These are phyloP conservation scores for Auricularia sp. DNA, from an alignment of 768 basidiomycete genomes.

Conservation along the genomic window DNA sequence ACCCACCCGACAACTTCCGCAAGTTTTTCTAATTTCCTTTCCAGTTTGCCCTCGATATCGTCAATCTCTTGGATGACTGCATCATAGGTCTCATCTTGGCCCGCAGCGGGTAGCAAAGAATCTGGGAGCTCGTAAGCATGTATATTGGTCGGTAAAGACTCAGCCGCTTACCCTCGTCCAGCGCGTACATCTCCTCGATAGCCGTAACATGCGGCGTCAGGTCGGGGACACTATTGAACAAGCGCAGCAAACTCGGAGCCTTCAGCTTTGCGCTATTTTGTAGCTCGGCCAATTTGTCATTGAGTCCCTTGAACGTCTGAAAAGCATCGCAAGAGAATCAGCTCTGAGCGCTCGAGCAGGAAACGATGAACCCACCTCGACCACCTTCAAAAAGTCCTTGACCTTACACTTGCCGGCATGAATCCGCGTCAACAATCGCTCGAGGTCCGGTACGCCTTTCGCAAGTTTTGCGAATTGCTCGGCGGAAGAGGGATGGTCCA, in stretches of 20 bases:
- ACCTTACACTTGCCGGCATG: constrained; percentile 88
- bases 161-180: constrained; percentile 45
- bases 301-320: constrained; percentile 70
- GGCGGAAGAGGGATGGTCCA: constrained; percentile 70
- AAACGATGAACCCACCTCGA: constrained; percentile 41
- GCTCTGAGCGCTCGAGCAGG: not conserved
- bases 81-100: constrained; percentile 82
- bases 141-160: not conserved
- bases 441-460: constrained; percentile 82
- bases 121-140: constrained; percentile 26
- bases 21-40: constrained; percentile 55
- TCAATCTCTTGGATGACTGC: constrained; percentile 60
- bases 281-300: constrained; percentile 52
- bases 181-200: constrained; percentile 61
- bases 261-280: constrained; percentile 66
- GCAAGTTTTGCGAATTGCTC: constrained; percentile 62
- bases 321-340: constrained; percentile 3
- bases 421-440: constrained; percentile 74
- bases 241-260: constrained; percentile 62
- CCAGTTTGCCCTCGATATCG: constrained; percentile 59
- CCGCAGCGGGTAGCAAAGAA: constrained; percentile 64
- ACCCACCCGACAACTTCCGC: constrained; percentile 58
- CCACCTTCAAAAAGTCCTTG: constrained; percentile 77
- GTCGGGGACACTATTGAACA: constrained; percentile 77
- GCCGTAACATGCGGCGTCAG: constrained; percentile 60